Conservation (phyloP, 1,284 basidiomycete species). For the Earliella scabrosa region DNA sequence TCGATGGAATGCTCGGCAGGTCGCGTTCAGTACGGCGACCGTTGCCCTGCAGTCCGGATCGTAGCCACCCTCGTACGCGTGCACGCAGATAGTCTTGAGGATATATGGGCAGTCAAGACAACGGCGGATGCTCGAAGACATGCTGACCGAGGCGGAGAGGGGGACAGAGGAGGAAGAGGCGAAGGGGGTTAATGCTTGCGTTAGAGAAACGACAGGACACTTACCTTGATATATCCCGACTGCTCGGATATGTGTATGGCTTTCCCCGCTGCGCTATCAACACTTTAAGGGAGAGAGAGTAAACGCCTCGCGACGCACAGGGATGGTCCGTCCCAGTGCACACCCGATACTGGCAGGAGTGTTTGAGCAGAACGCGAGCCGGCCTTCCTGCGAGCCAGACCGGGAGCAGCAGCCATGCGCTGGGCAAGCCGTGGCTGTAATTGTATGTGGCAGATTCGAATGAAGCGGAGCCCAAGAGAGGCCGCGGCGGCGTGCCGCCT, state of each 20-base stretch:
- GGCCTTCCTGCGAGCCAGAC: slow-evolving; percentile 3
- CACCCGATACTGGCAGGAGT: too few species aligned
- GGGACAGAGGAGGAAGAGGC: neutral
- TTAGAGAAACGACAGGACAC: neutral
- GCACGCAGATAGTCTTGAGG: slow-evolving; percentile 20
- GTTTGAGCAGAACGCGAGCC: slow-evolving; percentile 3
- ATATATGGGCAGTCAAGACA: slow-evolving; percentile 11
- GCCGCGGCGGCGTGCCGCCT: neutral
- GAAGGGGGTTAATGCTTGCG: neutral
- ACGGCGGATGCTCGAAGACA: slow-evolving; percentile 8
- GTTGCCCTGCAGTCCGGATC: slow-evolving; percentile 17
- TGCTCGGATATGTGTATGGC: neutral
- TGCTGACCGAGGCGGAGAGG: neutral
- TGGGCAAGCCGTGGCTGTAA: slow-evolving; percentile 3
- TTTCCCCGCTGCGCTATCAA: neutral
- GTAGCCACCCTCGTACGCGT: slow-evolving; percentile 24
- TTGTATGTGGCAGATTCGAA: slow-evolving; percentile 1
- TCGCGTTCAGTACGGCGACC: slow-evolving; percentile 14
- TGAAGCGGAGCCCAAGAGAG: slow-evolving; percentile 12
- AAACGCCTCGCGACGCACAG: slow-evolving; percentile 14
- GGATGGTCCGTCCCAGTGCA: neutral
- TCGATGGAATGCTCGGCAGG: slow-evolving; percentile 15
- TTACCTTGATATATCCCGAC: slow-evolving; percentile 1
- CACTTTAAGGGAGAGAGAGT: slow-evolving; percentile 3
- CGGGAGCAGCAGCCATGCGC: neutral